Base-by-base conservation (phyloP, 163 green algal genomes). In the Volvox carteri region DNA sequence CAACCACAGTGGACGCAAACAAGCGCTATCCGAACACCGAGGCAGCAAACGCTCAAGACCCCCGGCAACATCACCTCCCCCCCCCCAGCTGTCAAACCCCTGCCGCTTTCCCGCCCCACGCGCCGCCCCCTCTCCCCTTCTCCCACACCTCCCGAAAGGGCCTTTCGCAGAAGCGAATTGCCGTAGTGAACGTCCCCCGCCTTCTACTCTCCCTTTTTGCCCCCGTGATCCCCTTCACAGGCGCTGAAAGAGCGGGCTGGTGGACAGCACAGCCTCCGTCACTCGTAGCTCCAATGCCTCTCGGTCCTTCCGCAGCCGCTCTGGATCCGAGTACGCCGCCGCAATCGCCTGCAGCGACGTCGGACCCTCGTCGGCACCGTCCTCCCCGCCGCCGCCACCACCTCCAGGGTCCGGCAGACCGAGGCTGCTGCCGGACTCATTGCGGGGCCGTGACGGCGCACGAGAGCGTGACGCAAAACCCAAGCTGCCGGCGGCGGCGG, bases 201-300 rank as follows among this genome's bases (percentile, higher is more conserved):
- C 48, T 14, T 14, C 48, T 58, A 11, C 48, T 58, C 48, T 14
- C 48, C 48, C 48, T 58, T 14, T 14, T 14, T 58, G 12, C 48
- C 48, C 48, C 14, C 48, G 12, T 58, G 12, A 11, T 58, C 48
- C 48, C 48, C 48, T 14, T 58, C 48, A 87, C 1, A 72, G 58
- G 44, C 67, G 39, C 35, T 79, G 81, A 65, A 87, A 87, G 28
- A 87, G 81, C 25, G 81, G 81, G 35, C 81, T 87, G 33, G 33
- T 56, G 28, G 46, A 79, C 30, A 87, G 46, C 35, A 87, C 65
- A 6, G 81, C 41, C 65, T 87, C 81, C 67, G 81, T 75, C 30
- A 87, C 67, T 65, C 19, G 65, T 25, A n/a, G 23, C 67, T 87
- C 81, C 33, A 87, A 35, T 16, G 65, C 67, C 48, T 87, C 81